Evolutionary conservation across 768 basidiomycete species (phyloP), one percentile per base, ranked within the genome.

Genomic region (Lactarius pseudohatsudake): DNA sequence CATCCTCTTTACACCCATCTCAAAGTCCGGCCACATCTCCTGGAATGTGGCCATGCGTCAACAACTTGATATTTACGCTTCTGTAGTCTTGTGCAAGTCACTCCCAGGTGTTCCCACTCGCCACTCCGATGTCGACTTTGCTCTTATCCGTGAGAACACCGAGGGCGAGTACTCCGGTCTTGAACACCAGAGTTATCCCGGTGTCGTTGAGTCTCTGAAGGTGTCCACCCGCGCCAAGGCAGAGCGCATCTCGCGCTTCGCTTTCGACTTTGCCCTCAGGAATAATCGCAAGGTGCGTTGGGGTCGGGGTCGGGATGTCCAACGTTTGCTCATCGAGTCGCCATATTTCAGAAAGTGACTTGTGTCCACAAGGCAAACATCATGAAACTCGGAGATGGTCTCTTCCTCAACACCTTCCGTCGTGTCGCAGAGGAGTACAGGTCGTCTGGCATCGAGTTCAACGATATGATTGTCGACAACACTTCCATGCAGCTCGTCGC

Each of bases 1-100:
- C 72, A 99, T 98, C 74, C 90, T 99, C 71, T 98, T 96, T 82
- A 99, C 97, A 54, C 96, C 96, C 71, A 94, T 96, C 72, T 98
- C 96, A 61, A 91, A 92, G 78, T 88, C 88, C 22, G 96, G 94
- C 3, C 97, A 99, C 79, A 94, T 96, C 70, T 98, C 97, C 66
- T 99, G 97, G 97, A 99, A 99, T 76, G 97, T 99, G 66, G 97
- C 97, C 69, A 98, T 99, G 95, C 91, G 97, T 71, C 96, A 98
- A 77, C 92, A 96, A 76, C 91, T 99, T 70, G 97, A 99, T 78
- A 98, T 99, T 72, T 99, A 98, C 78, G 97, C 97, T 28, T 98
- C 96, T 11, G 92, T 98, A 72, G 95, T 98, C 61, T 85, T 98
- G 61, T 98, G 96, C 89, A 98, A 98, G 80, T 94, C 96, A 56